These are phyloP conservation scores for Lactarius hatsudake DNA, from an alignment of 768 basidiomycete species.

Conservation along the genomic window DNA sequence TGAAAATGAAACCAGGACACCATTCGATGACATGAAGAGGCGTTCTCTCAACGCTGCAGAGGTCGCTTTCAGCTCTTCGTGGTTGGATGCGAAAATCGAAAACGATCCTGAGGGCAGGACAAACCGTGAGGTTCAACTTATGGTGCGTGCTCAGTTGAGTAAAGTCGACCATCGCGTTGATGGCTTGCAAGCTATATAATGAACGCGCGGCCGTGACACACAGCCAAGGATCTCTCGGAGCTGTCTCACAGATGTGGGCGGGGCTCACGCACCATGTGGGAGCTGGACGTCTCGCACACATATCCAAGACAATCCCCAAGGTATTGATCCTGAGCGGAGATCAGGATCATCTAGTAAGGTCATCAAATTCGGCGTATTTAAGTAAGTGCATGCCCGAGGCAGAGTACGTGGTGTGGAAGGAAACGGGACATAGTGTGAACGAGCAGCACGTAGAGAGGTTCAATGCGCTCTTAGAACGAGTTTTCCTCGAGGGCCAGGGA, in stretches of 20 bases:
- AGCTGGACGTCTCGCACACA: constrained; percentile 32
- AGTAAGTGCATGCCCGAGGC: constrained; percentile 35
- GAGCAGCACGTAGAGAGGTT: constrained; percentile 50
- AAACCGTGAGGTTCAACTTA: too few species aligned
- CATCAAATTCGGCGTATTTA: constrained; percentile 49
- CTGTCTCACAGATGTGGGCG: constrained; percentile 72
- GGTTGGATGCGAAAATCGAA: too few species aligned
- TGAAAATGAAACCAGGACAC: too few species aligned
- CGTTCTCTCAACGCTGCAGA: too few species aligned
- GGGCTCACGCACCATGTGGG: constrained; percentile 59
- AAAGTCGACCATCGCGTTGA: too few species aligned
- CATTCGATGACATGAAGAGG: too few species aligned
- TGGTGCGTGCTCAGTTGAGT: constrained; percentile 36
- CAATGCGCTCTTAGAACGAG: constrained; percentile 55
- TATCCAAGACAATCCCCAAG: constrained; percentile 58
- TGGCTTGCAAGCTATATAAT: constrained; percentile 41
- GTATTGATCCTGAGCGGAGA: constrained; percentile 67
- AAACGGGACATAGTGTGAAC: constrained; percentile 62
- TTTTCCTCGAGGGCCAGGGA: constrained; percentile 39
- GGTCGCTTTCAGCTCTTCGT: too few species aligned
- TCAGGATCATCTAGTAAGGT: constrained; percentile 55
- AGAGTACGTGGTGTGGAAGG: constrained; percentile 58
- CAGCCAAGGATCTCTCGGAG: constrained; percentile 59
- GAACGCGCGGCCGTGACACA: constrained; percentile 50
- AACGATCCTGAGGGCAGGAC: too few species aligned